Evolutionary conservation across 257 asterid species (phyloP).

Genomic region (Craterostigma plantagineum): DNA sequence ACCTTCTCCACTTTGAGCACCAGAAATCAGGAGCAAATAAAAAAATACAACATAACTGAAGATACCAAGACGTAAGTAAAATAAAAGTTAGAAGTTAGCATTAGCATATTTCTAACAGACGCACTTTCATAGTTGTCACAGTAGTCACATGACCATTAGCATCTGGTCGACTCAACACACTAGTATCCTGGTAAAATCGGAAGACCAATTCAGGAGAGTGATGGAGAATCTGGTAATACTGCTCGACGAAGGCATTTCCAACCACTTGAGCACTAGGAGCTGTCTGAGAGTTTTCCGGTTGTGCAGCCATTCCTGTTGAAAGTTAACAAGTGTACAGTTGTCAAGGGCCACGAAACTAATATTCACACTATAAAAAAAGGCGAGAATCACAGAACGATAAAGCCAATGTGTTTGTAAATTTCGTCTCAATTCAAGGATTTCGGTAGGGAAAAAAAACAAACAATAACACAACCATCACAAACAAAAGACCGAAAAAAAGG

Average conservation of each 20-base stretch:
- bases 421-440: no score
- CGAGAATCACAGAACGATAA: no score
- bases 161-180: conserved; percentile 76
- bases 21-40: no score
- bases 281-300: conserved; percentile 26
- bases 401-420: no score
- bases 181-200: conserved; percentile 64
- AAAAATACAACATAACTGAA: neutral
- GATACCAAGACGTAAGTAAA: neutral
- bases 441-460: no score
- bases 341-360: no score
- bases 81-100: neutral
- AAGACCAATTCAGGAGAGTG: conserved; percentile 57
- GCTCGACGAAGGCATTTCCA: conserved; percentile 96
- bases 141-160: conserved; percentile 48
- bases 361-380: no score
- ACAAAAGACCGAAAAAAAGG: no score
- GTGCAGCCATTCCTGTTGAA: conserved; percentile 45
- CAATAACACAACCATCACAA: no score
- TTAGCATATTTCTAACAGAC: no score
- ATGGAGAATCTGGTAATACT: conserved; percentile 77
- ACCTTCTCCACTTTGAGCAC: no score
- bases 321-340: neutral
- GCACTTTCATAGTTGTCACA: conserved; percentile 74
- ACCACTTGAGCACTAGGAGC: conserved; percentile 73